These are phyloP conservation scores for Didymella pomorum DNA, from an alignment of 2,329 filamentous ascomycete genomes.

Conservation along the genomic window DNA sequence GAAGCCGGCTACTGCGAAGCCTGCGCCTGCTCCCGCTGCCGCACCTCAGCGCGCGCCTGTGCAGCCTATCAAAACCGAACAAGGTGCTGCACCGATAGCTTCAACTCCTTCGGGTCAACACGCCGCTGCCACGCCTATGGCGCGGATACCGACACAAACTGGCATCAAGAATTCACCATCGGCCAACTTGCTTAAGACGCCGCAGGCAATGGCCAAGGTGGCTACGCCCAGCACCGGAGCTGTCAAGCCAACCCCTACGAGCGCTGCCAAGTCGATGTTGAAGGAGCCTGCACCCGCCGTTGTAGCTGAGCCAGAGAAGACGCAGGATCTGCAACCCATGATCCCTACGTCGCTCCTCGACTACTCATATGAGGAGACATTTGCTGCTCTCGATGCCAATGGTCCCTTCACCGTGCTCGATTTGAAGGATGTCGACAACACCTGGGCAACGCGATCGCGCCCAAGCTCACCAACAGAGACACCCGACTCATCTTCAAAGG, in stretches of 20 bases:
- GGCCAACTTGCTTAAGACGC: slow-evolving; percentile 50
- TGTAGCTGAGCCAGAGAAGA: slow-evolving; percentile 28
- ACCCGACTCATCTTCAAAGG: slow-evolving; percentile 49
- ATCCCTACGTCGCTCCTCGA: slow-evolving; percentile 42
- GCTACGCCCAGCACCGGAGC: slow-evolving; percentile 45
- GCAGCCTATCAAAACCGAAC: slow-evolving; percentile 45
- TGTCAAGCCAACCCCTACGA: slow-evolving; percentile 45
- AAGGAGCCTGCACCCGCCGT: slow-evolving; percentile 36
- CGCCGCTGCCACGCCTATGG: slow-evolving; percentile 48
- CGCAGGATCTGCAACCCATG: slow-evolving; percentile 39
- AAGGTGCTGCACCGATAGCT: slow-evolving; percentile 43
- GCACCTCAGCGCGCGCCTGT: slow-evolving; percentile 32
- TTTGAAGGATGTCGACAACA: slow-evolving; percentile 47
- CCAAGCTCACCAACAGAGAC: slow-evolving; percentile 44
- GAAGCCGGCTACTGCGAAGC: slow-evolving; percentile 32
- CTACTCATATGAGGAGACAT: slow-evolving; percentile 46
- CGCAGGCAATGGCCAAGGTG: slow-evolving; percentile 45
- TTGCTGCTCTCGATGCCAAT: slow-evolving; percentile 43
- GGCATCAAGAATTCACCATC: slow-evolving; percentile 50
- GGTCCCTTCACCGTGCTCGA: slow-evolving; percentile 44
- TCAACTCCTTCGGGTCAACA: slow-evolving; percentile 47
- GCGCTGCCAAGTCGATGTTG: slow-evolving; percentile 33
- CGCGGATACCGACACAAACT: slow-evolving; percentile 48
- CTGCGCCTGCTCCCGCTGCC: slow-evolving; percentile 26
- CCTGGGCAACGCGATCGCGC: slow-evolving; percentile 45